These are phyloP conservation scores for Grosmannia clavigera DNA, from an alignment of 2,329 filamentous ascomycete genomes.

Conservation along the genomic window DNA sequence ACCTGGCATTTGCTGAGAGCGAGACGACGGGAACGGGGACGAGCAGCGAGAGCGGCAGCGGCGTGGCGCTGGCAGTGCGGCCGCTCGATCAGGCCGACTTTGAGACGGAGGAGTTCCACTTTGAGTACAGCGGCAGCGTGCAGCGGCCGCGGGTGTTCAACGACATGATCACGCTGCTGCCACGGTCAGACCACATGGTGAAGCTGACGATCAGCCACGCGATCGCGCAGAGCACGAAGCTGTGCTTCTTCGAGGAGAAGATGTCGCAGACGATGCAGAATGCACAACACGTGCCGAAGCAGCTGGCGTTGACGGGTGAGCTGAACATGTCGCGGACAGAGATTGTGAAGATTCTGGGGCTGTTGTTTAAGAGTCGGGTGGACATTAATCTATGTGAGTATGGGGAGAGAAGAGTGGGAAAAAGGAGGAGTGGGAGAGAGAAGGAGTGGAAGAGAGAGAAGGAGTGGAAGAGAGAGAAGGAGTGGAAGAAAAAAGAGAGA, in stretches of 20 bases:
- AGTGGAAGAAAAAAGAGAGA: no score
- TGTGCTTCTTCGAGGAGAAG: conserved; percentile 90
- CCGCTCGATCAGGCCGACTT: conserved; percentile 82
- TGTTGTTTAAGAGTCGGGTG: conserved; percentile 84
- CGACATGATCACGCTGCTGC: conserved; percentile 96
- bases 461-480: background rate
- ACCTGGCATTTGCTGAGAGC: conserved; percentile 75
- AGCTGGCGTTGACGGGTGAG: conserved; percentile 76
- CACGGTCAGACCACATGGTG: conserved; percentile 91
- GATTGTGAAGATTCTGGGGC: conserved; percentile 82
- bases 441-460: background rate
- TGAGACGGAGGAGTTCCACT: conserved; percentile 97
- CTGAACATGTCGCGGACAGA: conserved; percentile 85
- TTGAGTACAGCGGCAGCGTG: conserved; percentile 83
- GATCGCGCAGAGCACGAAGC: conserved; percentile 92
- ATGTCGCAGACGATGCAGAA: conserved; percentile 92
- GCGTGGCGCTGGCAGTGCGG: conserved; percentile 57
- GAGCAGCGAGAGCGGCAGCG: conserved; percentile 20
- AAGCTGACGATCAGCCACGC: conserved; percentile 96
- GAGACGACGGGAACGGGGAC: conserved; percentile 21
- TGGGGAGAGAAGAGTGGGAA: background rate
- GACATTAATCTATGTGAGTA: conserved; percentile 92
- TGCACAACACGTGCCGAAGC: conserved; percentile 83
- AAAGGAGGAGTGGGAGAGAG: background rate
- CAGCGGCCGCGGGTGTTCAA: conserved; percentile 89